A percentile compares a stretch with the other conserved stretches of the same genome.
phyloP scores from a whole-genome alignment of 2,329 filamentous ascomycete genomes.

The Rutstroemia sp. region DNA sequence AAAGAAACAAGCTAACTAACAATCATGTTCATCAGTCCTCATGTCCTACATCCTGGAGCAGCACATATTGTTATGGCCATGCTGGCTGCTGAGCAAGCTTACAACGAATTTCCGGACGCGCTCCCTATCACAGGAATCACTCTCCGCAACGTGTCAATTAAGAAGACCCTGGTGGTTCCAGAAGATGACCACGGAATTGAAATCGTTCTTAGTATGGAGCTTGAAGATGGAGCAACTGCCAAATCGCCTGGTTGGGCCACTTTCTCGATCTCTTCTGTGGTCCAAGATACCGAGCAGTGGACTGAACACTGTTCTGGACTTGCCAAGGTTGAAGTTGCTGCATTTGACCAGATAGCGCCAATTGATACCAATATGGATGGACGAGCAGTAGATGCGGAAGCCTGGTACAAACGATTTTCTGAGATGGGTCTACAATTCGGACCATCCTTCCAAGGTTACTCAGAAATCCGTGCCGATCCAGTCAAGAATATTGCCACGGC shows the following conservation, averaged over 20 bases:
- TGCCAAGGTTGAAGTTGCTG: not conserved
- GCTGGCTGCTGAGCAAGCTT: conserved; percentile 11
- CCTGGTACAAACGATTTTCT: not conserved
- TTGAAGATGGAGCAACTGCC: not conserved
- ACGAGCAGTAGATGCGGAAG: not conserved
- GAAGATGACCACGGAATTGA: conserved; percentile 7
- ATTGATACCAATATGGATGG: not conserved
- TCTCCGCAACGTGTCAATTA: conserved; percentile 7
- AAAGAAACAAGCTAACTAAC: too few relatives aligned
- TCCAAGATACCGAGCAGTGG: not conserved
- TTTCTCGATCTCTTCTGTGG: not conserved
- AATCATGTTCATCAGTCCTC: too few relatives aligned
- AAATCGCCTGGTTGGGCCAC: not conserved
- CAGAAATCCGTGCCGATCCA: not conserved
- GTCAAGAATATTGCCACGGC: not conserved
- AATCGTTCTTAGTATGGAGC: not conserved
- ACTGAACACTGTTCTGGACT: not conserved
- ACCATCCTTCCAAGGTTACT: not conserved
- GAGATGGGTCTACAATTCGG: not conserved
- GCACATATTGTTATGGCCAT: conserved; percentile 25
- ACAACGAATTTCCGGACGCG: not conserved
- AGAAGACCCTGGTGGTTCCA: conserved; percentile 1
- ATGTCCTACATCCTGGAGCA: conserved; percentile 17
- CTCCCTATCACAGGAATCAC: conserved; percentile 30
- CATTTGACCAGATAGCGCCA: not conserved